Evolutionary conservation across 495 filamentous ascomycete genomes (phyloP).

Genomic region (Trichoderma virens): DNA sequence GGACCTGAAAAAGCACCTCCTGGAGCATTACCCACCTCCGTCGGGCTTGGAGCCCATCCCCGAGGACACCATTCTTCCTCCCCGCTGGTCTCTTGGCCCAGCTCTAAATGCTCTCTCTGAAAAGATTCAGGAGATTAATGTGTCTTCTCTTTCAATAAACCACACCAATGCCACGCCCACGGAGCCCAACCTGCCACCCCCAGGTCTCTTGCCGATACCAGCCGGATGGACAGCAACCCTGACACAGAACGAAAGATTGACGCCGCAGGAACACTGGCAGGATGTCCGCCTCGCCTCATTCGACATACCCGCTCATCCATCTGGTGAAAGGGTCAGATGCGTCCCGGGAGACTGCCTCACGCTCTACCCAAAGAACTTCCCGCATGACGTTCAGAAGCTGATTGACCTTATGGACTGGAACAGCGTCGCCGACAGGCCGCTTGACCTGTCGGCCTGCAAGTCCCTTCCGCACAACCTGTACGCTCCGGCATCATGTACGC

Average conservation of each 20-base stretch:
- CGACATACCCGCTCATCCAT: slow-evolving; percentile 29
- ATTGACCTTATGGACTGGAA: slow-evolving; percentile 72
- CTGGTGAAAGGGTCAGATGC: slow-evolving; percentile 29
- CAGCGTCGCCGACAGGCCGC: slow-evolving; percentile 52
- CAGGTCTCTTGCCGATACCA: slow-evolving; percentile 48
- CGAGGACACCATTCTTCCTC: slow-evolving; percentile 65
- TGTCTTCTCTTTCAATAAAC: background rate
- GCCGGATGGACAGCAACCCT: slow-evolving; percentile 37
- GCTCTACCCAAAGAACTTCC: slow-evolving; percentile 81
- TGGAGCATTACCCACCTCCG: slow-evolving; percentile 62
- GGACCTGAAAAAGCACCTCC: slow-evolving; percentile 54
- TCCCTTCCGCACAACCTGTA: background rate
- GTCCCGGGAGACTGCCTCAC: slow-evolving; percentile 67
- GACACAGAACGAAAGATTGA: slow-evolving; percentile 60
- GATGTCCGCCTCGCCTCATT: slow-evolving; percentile 78
- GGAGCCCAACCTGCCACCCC: slow-evolving; percentile 24
- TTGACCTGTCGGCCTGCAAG: slow-evolving; percentile 12
- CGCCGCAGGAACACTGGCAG: slow-evolving; percentile 76
- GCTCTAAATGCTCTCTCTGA: slow-evolving; percentile 4
- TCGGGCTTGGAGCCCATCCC: slow-evolving; percentile 60
- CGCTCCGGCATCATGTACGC: slow-evolving; percentile 32
- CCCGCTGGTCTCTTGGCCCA: slow-evolving; percentile 65
- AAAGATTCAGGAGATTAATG: background rate
- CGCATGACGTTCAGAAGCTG: slow-evolving; percentile 65
- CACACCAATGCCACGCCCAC: background rate